These are phyloP conservation scores for Durotheca rogersii DNA, from an alignment of 495 filamentous ascomycete species.

Conservation along the genomic window DNA sequence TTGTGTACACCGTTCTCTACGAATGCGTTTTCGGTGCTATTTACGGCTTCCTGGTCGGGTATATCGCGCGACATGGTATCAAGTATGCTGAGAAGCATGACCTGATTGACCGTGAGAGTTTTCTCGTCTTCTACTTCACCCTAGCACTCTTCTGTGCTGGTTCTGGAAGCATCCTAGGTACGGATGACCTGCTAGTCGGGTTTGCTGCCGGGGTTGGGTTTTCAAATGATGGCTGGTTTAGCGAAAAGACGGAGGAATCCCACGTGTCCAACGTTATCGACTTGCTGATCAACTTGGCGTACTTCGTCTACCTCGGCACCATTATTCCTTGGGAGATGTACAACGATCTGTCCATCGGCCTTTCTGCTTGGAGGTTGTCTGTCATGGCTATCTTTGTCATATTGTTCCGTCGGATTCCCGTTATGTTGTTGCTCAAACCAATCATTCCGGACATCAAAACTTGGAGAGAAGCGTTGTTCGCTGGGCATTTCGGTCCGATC, in stretches of 20 bases:
- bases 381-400: constrained; percentile 91
- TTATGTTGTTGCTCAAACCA: constrained; percentile 91
- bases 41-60: constrained; percentile 86
- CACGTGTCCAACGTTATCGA: constrained; percentile 99
- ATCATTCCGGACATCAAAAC: constrained; percentile 96
- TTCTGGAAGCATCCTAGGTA: constrained; percentile 85
- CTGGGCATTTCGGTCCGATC: constrained; percentile 97
- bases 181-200: constrained; percentile 95
- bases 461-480: constrained; percentile 97
- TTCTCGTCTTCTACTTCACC: constrained; percentile 98
- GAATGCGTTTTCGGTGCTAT: constrained; percentile 93
- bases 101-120: constrained; percentile 93
- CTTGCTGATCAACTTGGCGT: constrained; percentile 91
- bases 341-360: constrained; percentile 68
- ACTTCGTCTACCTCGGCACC: constrained; percentile 96
- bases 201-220: constrained; percentile 96
- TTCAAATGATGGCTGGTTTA: constrained; percentile 99
- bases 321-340: constrained; percentile 94
- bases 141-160: constrained; percentile 96
- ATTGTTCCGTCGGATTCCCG: constrained; percentile 93
- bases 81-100: constrained; percentile 82
- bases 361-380: constrained; percentile 82
- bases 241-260: constrained; percentile 95
- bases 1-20: constrained; percentile 88
- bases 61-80: constrained; percentile 85